Percentiles rank a stretch among this genome's conserved stretches.
phyloP scores from a whole-genome alignment of 2,329 filamentous ascomycete species.

The Aphanoascus verrucosus region DNA sequence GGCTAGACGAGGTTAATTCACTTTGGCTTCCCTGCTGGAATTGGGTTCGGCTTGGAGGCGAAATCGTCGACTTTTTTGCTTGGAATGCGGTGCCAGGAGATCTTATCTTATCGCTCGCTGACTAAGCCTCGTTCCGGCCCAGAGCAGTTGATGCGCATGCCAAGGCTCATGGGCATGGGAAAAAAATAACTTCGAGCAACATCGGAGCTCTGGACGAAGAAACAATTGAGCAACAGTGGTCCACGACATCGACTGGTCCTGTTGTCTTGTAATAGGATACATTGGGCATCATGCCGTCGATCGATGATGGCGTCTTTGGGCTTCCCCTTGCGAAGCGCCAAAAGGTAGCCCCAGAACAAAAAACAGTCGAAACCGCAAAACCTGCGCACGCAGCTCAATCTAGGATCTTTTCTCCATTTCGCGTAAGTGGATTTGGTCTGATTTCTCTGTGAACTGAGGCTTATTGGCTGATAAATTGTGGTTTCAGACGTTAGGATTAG shows the following conservation, averaged over 20 bases:
- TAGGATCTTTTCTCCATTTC: conserved; percentile 83
- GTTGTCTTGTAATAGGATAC: not conserved
- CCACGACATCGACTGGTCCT: not conserved
- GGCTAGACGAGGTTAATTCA: not conserved
- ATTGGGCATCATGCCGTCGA: conserved; percentile 35
- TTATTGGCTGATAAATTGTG: conserved; percentile 5
- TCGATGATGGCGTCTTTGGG: conserved; percentile 44
- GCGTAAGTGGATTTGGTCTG: conserved; percentile 47
- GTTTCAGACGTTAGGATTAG: conserved; percentile 72
- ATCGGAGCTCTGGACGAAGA: not conserved
- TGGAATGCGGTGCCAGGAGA: not conserved
- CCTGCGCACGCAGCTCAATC: conserved; percentile 41
- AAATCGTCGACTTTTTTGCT: conserved; percentile 4
- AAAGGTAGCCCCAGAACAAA: conserved; percentile 45
- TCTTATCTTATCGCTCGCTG: conserved; percentile 8
- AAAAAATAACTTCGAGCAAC: not conserved
- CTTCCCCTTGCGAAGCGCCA: conserved; percentile 65
- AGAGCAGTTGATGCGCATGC: not conserved
- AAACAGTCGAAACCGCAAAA: conserved; percentile 15
- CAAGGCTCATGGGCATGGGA: not conserved
- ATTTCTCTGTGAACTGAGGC: not conserved
- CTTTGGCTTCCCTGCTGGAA: not conserved
- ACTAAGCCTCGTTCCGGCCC: not conserved
- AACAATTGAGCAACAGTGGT: not conserved
- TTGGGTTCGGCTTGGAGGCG: not conserved